A percentile compares a stretch with the other conserved stretches of the same genome.
Conservation (phyloP, 2,329 filamentous ascomycete genomes). For the Davidsoniella australis region DNA sequence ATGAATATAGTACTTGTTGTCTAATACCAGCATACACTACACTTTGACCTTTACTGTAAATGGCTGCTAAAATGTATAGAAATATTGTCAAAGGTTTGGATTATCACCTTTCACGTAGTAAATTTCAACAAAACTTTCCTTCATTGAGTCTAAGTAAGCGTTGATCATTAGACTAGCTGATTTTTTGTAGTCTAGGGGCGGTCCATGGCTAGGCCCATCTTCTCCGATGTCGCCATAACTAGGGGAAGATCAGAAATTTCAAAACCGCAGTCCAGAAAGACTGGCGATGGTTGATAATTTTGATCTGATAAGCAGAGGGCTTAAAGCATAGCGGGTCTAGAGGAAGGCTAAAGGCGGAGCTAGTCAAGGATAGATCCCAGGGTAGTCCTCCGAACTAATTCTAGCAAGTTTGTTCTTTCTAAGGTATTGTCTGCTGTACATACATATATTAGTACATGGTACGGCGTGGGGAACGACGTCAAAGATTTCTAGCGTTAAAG, state of each 20-base stretch:
- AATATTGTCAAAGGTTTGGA: neutral
- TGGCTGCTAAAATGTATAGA: neutral
- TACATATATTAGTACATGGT: too few species aligned
- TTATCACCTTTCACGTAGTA: neutral
- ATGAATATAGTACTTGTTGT: neutral
- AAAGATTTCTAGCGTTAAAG: too few species aligned
- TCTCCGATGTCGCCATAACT: slow-evolving; percentile 5
- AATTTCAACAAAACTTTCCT: neutral
- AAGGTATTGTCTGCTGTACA: too few species aligned
- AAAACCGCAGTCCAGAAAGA: neutral
- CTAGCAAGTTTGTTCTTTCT: too few species aligned
- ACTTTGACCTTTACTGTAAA: neutral
- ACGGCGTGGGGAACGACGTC: too few species aligned
- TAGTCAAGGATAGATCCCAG: too few species aligned
- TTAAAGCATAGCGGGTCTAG: neutral
- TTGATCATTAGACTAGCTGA: neutral
- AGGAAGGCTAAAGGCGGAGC: too few species aligned
- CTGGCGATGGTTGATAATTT: slow-evolving; percentile 7
- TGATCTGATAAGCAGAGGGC: slow-evolving; percentile 8
- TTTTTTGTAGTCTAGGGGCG: too few species aligned
- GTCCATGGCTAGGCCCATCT: too few species aligned
- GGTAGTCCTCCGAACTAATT: too few species aligned
- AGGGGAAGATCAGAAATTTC: neutral
- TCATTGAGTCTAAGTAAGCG: neutral
- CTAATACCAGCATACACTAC: neutral